A percentile compares a stretch with the other conserved stretches of the same genome.
phyloP scores from a whole-genome alignment of 371 early-diverging fungal genomes.

The Neoconidiobolus thromboides region DNA sequence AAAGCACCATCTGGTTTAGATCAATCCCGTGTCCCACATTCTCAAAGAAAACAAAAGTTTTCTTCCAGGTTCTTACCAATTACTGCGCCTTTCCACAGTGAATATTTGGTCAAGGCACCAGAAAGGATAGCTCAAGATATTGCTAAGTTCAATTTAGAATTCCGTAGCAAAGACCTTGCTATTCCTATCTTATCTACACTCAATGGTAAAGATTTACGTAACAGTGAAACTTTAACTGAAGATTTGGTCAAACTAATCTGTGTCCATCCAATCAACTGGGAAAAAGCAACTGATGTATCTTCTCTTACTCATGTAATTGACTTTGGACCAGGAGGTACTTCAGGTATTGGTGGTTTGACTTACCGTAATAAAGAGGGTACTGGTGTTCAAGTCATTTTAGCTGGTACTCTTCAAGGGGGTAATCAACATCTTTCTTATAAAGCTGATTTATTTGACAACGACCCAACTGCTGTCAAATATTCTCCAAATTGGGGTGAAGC shows the following conservation, averaged over 20 bases:
- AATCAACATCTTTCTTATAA: slow-evolving; percentile 59
- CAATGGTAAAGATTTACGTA: slow-evolving; percentile 20
- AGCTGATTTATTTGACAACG: slow-evolving; percentile 61
- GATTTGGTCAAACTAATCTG: slow-evolving; percentile 68
- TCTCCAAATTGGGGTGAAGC: slow-evolving; percentile 79
- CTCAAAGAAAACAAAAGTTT: slow-evolving; percentile 71
- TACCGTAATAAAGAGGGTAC: slow-evolving; percentile 88
- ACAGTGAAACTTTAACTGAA: slow-evolving; percentile 20
- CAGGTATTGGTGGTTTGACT: slow-evolving; percentile 70
- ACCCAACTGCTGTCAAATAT: slow-evolving; percentile 51
- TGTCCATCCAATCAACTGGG: slow-evolving; percentile 73
- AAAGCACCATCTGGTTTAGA: slow-evolving; percentile 64
- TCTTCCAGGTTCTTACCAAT: slow-evolving; percentile 72
- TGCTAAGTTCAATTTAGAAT: slow-evolving; percentile 25
- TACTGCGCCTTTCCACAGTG: slow-evolving; percentile 71
- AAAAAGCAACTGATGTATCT: slow-evolving; percentile 47
- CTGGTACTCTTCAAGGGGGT: slow-evolving; percentile 41
- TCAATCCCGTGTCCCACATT: slow-evolving; percentile 64
- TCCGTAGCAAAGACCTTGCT: slow-evolving; percentile 31
- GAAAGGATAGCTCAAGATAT: slow-evolving; percentile 40
- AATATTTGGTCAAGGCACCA: slow-evolving; percentile 43
- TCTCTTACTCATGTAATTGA: slow-evolving; percentile 76
- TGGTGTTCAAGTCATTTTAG: slow-evolving; percentile 71
- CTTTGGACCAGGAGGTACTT: slow-evolving; percentile 87
- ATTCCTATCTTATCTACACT: slow-evolving; percentile 63